Base-by-base conservation (phyloP, 2,329 filamentous ascomycete species). In the Elsinoe arachidis region DNA sequence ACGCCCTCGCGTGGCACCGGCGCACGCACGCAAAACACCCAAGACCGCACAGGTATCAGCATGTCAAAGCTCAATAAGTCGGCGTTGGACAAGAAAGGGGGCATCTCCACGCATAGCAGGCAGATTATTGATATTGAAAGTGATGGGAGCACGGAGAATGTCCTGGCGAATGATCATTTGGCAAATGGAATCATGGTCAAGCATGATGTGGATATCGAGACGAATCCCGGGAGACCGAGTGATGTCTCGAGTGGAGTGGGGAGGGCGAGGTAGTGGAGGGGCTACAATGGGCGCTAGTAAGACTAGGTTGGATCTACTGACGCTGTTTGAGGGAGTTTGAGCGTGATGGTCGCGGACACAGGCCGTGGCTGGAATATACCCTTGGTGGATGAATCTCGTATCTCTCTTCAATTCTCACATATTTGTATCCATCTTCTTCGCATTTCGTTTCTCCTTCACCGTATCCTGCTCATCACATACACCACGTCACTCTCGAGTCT, bases 71-170 rank as follows among this genome's bases (percentile, higher is more conserved):
- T 53, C 26, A 53, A 39, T 5, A 21, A 17, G n/a, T 53, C 49
- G 10, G 34, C 30, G 14, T 26, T 53, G 49, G 49, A 53, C 17
- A 53, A 53, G 49, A 53, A 53, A 17, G 49, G 49, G 15, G 49
- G 49, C 30, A 53, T 39, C 5, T 53, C 49, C 12, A 53, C 34
- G 15, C 49, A 53, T 34, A 53, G 26, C 11, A 35, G 19, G 6
- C 49, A 53, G 17, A 34, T 52, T 33, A 35, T 52, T 33, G 47
- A 52, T 12, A 26, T 52, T n/a, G 47, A 52, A 30, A 52, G 47
- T 33, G 47, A 52, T 21, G 47, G 34, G 9, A 53, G 49, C 19
- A 53, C 49, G n/a, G 49, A 53, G 34, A 53, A 53, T 21, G 49
- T 53, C 2, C 26, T 53, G 11, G 34, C 33, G 15, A 53, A 53